Evolutionary conservation across 179 eudicot genomes (phyloP).

Genomic region (Sideroxylon spinosum): DNA sequence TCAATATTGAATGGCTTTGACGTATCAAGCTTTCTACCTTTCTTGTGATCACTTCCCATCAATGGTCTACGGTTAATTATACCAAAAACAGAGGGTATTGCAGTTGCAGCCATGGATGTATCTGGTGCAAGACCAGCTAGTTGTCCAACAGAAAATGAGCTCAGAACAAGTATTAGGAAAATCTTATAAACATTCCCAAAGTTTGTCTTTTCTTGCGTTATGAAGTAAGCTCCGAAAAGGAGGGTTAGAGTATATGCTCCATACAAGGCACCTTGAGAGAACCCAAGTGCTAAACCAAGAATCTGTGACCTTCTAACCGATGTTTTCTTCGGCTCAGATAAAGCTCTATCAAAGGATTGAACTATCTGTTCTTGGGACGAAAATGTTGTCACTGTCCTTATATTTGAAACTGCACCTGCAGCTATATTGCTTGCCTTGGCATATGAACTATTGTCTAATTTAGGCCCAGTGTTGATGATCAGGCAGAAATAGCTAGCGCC

Average conservation of each 20-base stretch:
- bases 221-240: constrained; percentile 41
- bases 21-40: constrained; percentile 28
- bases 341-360: constrained; percentile 35
- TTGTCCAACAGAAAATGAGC: constrained; percentile 55
- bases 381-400: constrained; percentile 45
- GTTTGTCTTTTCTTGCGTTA: constrained; percentile 24
- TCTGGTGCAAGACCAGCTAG: constrained; percentile 55
- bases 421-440: constrained; percentile 45
- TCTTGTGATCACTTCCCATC: constrained; percentile 22
- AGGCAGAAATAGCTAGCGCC: constrained; percentile 47
- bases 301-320: constrained; percentile 36
- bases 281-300: constrained; percentile 41
- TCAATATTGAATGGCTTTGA: constrained; percentile 34
- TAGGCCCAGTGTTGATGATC: constrained; percentile 43
- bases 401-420: constrained; percentile 46
- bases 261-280: constrained; percentile 53
- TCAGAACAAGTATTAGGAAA: constrained; percentile 45
- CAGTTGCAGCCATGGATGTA: constrained; percentile 38
- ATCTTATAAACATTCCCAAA: constrained; percentile 47
- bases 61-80: constrained; percentile 30
- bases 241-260: constrained; percentile 43
- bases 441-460: constrained; percentile 38
- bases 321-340: constrained; percentile 32
- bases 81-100: constrained; percentile 37
- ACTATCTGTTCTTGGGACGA: constrained; percentile 42